phyloP scores from a whole-genome alignment of 1,284 basidiomycete genomes.

The Malassezia arunalokei region DNA sequence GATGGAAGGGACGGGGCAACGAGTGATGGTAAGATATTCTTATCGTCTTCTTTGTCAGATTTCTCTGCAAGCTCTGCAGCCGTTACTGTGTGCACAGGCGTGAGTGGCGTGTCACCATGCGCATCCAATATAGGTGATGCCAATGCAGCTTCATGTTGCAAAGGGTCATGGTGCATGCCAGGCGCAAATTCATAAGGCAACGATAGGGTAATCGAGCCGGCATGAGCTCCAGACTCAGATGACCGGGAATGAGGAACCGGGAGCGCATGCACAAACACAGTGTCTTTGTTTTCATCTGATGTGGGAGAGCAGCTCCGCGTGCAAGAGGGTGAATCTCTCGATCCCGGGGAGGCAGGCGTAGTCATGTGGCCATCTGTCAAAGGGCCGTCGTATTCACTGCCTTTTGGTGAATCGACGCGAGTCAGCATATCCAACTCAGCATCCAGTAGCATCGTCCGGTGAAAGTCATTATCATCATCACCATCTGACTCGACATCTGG shows the following conservation, averaged over 20 bases:
- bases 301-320: not conserved
- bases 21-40: not conserved
- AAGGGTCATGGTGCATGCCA: not conserved
- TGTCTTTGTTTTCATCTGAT: slow-evolving; percentile 10
- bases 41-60: not conserved
- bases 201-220: slow-evolving; percentile 28
- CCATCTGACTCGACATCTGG: slow-evolving; percentile 10
- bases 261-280: slow-evolving; percentile 33
- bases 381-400: slow-evolving; percentile 3
- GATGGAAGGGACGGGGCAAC: slow-evolving; percentile 3
- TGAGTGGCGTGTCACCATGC: slow-evolving; percentile 14
- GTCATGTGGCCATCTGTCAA: slow-evolving; percentile 10
- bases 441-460: slow-evolving; percentile 37
- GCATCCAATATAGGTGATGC: slow-evolving; percentile 2
- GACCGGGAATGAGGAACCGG: slow-evolving; percentile 23
- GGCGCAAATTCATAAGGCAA: slow-evolving; percentile 19
- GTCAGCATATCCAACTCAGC: slow-evolving; percentile 28
- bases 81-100: slow-evolving; percentile 4
- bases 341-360: slow-evolving; percentile 2
- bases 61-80: not conserved
- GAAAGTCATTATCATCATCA: slow-evolving; percentile 39
- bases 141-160: not conserved
- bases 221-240: slow-evolving; percentile 23
- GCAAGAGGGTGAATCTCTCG: not conserved
- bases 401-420: slow-evolving; percentile 16